Conservation (phyloP, 495 filamentous ascomycete species). For the Clavariopsis aquatica region DNA sequence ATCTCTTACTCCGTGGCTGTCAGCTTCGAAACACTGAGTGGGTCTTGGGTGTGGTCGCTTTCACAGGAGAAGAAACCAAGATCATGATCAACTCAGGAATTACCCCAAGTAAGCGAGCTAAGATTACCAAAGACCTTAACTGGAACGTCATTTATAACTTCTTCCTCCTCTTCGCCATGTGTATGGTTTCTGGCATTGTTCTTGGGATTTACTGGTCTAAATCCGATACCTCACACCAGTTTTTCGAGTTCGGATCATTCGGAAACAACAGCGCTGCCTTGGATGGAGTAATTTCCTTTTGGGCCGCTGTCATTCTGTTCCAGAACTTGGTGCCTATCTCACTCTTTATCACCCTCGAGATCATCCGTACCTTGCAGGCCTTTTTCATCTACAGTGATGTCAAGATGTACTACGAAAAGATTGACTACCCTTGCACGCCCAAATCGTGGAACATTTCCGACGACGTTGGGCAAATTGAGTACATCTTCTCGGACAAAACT, state of each 20-base stretch:
- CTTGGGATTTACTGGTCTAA: conserved; percentile 82
- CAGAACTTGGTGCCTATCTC: conserved; percentile 99
- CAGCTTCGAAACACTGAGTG: conserved; percentile 95
- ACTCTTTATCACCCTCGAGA: conserved; percentile 95
- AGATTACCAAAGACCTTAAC: conserved; percentile 89
- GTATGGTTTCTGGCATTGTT: conserved; percentile 78
- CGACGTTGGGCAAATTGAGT: conserved; percentile 97
- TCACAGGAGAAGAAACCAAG: conserved; percentile 96
- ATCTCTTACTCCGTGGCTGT: conserved; percentile 88
- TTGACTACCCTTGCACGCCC: conserved; percentile 92
- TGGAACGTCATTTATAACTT: conserved; percentile 99
- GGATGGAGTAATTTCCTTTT: conserved; percentile 94
- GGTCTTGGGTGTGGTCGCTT: conserved; percentile 92
- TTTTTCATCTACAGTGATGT: conserved; percentile 97
- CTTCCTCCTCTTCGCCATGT: conserved; percentile 84
- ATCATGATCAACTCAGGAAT: conserved; percentile 99
- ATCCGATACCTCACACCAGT: conserved; percentile 70
- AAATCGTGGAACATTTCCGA: conserved; percentile 99
- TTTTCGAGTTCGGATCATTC: conserved; percentile 85
- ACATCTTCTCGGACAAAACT: conserved; percentile 99
- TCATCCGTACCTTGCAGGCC: conserved; percentile 88
- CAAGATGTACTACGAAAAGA: conserved; percentile 92
- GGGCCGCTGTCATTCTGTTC: conserved; percentile 89
- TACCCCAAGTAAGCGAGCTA: conserved; percentile 91
- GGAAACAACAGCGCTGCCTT: conserved; percentile 68